These are phyloP conservation scores for Echinosophora koreensis DNA, from an alignment of 306 rosid species.

Conservation along the genomic window DNA sequence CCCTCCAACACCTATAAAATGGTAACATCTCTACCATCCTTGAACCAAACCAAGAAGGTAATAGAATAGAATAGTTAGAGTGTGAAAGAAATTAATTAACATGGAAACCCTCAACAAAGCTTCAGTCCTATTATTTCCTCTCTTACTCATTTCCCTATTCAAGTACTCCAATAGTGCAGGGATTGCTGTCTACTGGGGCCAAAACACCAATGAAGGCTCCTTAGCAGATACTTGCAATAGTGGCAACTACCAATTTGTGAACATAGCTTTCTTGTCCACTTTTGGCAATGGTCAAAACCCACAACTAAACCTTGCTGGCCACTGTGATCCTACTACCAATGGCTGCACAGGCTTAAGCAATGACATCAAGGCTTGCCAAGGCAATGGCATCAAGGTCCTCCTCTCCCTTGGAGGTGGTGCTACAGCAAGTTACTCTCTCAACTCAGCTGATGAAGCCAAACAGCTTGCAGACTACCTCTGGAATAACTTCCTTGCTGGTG, in stretches of 20 bases:
- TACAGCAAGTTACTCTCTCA: slow-evolving; percentile 46
- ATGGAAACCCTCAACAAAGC: slow-evolving; percentile 52
- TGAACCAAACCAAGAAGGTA: background rate
- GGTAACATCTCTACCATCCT: background rate
- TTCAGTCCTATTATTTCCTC: slow-evolving; percentile 27
- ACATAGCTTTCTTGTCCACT: slow-evolving; percentile 56
- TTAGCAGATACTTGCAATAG: slow-evolving; percentile 53
- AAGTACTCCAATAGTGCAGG: slow-evolving; percentile 29
- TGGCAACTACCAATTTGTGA: slow-evolving; percentile 58
- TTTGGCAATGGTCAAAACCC: background rate
- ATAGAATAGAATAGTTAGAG: background rate
- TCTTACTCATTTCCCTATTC: slow-evolving; percentile 44
- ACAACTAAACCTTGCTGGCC: slow-evolving; percentile 14
- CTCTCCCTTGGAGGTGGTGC: slow-evolving; percentile 24
- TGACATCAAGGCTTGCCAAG: slow-evolving; percentile 49
- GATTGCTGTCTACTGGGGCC: slow-evolving; percentile 64
- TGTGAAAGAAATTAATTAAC: background rate
- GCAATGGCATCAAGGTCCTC: too few species aligned
- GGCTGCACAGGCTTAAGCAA: slow-evolving; percentile 49
- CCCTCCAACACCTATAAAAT: slow-evolving; percentile 42
- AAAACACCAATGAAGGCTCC: slow-evolving; percentile 51
- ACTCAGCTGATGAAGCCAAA: slow-evolving; percentile 52
- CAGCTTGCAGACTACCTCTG: slow-evolving; percentile 54
- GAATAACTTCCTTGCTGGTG: slow-evolving; percentile 61
- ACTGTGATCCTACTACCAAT: slow-evolving; percentile 37